A percentile compares a stretch with the other conserved stretches of the same genome.
Evolutionary conservation across 2,329 filamentous ascomycete genomes (phyloP).

Genomic region (Aspergillus ibericus): DNA sequence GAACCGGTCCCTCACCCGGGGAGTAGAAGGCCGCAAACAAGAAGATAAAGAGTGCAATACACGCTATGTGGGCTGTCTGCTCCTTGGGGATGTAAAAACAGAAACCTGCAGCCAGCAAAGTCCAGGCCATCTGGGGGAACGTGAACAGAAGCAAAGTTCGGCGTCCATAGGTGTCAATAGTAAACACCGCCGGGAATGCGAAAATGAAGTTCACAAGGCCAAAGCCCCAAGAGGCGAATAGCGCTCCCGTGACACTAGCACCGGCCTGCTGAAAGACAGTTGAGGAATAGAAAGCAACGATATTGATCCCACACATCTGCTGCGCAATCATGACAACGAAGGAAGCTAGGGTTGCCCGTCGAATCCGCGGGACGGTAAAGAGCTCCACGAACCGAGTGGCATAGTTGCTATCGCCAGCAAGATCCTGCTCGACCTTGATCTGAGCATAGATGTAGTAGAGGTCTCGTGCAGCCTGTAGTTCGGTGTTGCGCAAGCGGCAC

Average conservation of each 20-base stretch:
- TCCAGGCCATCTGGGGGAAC: conserved; percentile 68
- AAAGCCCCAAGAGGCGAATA: conserved; percentile 65
- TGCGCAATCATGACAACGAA: conserved; percentile 79
- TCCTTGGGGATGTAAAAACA: conserved; percentile 53
- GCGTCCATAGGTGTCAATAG: conserved; percentile 67
- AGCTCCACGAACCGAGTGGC: conserved; percentile 58
- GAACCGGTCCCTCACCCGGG: conserved; percentile 60
- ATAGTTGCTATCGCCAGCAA: conserved; percentile 55
- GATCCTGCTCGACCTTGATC: conserved; percentile 48
- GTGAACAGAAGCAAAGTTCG: conserved; percentile 64
- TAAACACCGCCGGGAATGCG: conserved; percentile 64
- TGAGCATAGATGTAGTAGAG: conserved; percentile 61
- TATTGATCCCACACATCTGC: conserved; percentile 71
- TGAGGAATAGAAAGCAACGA: conserved; percentile 74
- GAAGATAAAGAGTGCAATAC: conserved; percentile 63
- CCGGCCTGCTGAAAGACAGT: conserved; percentile 58
- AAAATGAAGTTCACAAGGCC: conserved; percentile 66
- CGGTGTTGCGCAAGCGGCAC: conserved; percentile 56
- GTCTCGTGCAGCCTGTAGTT: conserved; percentile 62
- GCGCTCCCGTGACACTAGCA: conserved; percentile 55
- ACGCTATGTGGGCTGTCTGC: conserved; percentile 49
- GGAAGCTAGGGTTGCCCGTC: conserved; percentile 69
- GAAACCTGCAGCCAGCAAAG: conserved; percentile 63
- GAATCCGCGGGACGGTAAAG: conserved; percentile 50
- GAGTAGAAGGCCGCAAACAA: conserved; percentile 66